These are phyloP conservation scores for Protea cynaroides DNA, from an alignment of 164 flowering plant species.

Conservation along the genomic window DNA sequence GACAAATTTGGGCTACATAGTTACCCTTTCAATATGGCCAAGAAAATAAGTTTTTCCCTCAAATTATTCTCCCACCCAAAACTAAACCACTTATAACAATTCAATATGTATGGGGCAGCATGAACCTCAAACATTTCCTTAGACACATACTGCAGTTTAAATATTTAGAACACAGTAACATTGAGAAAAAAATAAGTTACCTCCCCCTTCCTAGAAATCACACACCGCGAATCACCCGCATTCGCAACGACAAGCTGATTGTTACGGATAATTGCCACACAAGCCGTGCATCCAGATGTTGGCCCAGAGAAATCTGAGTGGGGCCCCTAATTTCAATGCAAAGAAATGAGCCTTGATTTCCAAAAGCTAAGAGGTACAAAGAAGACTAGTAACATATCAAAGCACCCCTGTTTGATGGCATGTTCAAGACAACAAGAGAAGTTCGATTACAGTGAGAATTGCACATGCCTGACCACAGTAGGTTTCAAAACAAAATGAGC, in stretches of 20 bases:
- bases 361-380: not conserved
- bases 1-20: too few relatives aligned
- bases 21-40: too few relatives aligned
- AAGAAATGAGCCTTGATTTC: slow-evolving; percentile 6
- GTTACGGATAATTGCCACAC: slow-evolving; percentile 81
- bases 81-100: not conserved
- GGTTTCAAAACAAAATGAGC: too few relatives aligned
- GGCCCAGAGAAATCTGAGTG: slow-evolving; percentile 98
- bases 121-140: not conserved
- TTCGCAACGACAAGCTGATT: slow-evolving; percentile 90
- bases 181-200: slow-evolving; percentile 31
- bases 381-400: not conserved
- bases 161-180: not conserved
- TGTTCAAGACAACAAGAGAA: not conserved
- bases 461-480: too few relatives aligned
- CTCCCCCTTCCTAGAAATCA: slow-evolving; percentile 95
- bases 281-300: slow-evolving; percentile 94
- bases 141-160: not conserved
- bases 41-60: too few relatives aligned
- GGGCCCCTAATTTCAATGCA: slow-evolving; percentile 60
- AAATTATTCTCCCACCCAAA: not conserved
- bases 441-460: not conserved
- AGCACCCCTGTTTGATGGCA: not conserved
- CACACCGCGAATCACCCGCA: slow-evolving; percentile 99
- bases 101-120: not conserved